Evolutionary conservation across 176 grass and related monocot species (phyloP).

Genomic region (Oryza meyeriana): DNA sequence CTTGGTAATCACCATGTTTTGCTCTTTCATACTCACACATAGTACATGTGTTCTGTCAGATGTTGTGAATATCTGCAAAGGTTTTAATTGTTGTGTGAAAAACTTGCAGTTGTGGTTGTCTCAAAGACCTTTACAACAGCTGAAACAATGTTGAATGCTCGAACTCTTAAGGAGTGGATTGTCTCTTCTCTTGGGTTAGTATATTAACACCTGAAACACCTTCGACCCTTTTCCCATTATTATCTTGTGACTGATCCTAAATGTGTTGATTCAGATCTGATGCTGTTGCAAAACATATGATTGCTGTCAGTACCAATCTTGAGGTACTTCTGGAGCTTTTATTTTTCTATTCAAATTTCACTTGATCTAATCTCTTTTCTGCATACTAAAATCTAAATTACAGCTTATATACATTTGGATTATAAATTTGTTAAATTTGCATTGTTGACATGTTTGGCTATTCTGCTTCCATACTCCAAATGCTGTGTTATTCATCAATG

Average conservation of each 20-base stretch:
- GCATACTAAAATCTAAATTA: background rate
- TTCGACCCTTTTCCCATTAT: background rate
- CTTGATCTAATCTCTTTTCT: background rate
- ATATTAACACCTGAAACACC: slow-evolving; percentile 29
- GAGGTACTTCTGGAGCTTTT: slow-evolving; percentile 42
- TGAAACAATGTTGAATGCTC: slow-evolving; percentile 98
- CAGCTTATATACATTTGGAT: background rate
- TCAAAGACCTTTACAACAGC: slow-evolving; percentile 99
- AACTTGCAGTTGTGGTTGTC: slow-evolving; percentile 83
- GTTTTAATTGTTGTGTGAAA: background rate
- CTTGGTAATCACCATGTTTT: slow-evolving; percentile 54
- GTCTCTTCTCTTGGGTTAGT: slow-evolving; percentile 82
- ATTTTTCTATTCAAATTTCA: background rate
- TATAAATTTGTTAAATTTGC: background rate
- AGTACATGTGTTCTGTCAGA: slow-evolving; percentile 1
- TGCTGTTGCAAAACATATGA: slow-evolving; percentile 98
- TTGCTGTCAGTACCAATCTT: slow-evolving; percentile 98
- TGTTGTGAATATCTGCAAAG: slow-evolving; percentile 13
- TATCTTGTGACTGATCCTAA: slow-evolving; percentile 23
- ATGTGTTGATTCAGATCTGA: slow-evolving; percentile 50
- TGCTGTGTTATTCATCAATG: background rate
- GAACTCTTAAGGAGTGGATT: slow-evolving; percentile 97
- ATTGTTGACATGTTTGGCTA: slow-evolving; percentile 1
- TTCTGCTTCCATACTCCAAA: slow-evolving; percentile 1
- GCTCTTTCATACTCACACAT: background rate